Base-by-base conservation (phyloP, 1,284 basidiomycete genomes). In the Schizopora paradoxa region DNA sequence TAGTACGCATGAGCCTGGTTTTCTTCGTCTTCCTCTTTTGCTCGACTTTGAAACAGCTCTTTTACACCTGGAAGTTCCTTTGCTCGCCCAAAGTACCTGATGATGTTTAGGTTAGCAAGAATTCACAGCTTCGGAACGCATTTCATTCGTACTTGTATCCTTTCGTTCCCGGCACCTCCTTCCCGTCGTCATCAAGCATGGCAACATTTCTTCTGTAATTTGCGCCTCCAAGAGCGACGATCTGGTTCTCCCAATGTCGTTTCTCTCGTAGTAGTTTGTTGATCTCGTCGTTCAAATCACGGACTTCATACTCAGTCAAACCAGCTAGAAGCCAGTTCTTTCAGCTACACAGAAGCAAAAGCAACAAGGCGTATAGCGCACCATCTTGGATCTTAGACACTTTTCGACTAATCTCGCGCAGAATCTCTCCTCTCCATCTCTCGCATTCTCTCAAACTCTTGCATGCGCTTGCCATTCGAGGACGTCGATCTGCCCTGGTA, bases 361-460 rank as follows among this genome's bases (percentile, higher is more conserved):
- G 40, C 34, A 16, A 25, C 33, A 37, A 35, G 36, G n/a, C 11
- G 39, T 18, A 7, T 14, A 1, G 74, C 86, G 55, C 44, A 95
- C 92, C 70, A 61, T 99, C 95, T 63, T 99, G 95, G 45, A 98
- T 98, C 68, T 98, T 97, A 26, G 89, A 90, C 23, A 99, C 95
- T 62, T 99, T 99, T 52, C 95, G 66, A 60, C 88, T 91, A 47
- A 99, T 94, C 61, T 99, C 95, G 42, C 91, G 74, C 48, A 98
- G 65, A 33, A 98, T 91, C 62, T 98, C 94, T 50, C 91, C 92
- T 61, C 95, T 73, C 92, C 93, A 99, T 43, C 89, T 73, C 67
- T 99, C 96, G 59, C 91, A 95, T 47, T 98, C 94, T 34, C 91
- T 74, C 55, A 99, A 61, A 56, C 85, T 92, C 62, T 92, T 93